Base-by-base conservation (phyloP, 768 basidiomycete genomes). In the Rhizopogon vinicolor region DNA sequence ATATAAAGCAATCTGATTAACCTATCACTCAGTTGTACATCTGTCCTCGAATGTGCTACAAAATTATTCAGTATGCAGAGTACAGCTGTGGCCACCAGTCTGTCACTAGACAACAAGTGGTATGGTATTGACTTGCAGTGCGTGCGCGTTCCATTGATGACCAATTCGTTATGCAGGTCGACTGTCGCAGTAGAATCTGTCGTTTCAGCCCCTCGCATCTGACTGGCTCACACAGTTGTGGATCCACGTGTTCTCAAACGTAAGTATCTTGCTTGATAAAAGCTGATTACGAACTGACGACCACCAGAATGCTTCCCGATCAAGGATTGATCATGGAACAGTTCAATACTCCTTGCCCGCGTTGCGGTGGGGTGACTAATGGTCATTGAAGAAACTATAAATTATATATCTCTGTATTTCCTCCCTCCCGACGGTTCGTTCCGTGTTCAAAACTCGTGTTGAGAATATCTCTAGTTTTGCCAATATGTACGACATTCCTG, bases 111-210 rank as follows among this genome's bases (percentile, higher is more conserved):
- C 63, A 65, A 12, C 73, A 77, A 51, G 71, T 49, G 65, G 78
- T 77, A 63, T 28, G 13, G 67, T 22, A 19, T 12, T 25, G 49
- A 53, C 12, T 25, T 52, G 5, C 39, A 29, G 33, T 45, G 33
- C 14, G 33, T 31, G 41, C 35, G 41, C 28, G 25, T 19, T n/a
- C 31, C 18, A n/a, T 18, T 29, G 16, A 5, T 9, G 19, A 33
- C 42, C 25, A 22, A 42, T 1, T 53, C 42, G 41, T 5, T 16
- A 5, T 45, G 10, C 52, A 84, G 82, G 68, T 84, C 14, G 83
- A 83, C 58, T 84, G 82, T 58, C 72, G 75, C 46, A 53, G 53
- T 2, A 51, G 56, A 28, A 57, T 60, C 7, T 83, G 83, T 53
- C 67, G 62, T 7, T 63, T 73, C 53, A 84, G 82, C 56, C 19